Conservation (phyloP, 345 rosid genomes). For the Eutrema heterophyllum region DNA sequence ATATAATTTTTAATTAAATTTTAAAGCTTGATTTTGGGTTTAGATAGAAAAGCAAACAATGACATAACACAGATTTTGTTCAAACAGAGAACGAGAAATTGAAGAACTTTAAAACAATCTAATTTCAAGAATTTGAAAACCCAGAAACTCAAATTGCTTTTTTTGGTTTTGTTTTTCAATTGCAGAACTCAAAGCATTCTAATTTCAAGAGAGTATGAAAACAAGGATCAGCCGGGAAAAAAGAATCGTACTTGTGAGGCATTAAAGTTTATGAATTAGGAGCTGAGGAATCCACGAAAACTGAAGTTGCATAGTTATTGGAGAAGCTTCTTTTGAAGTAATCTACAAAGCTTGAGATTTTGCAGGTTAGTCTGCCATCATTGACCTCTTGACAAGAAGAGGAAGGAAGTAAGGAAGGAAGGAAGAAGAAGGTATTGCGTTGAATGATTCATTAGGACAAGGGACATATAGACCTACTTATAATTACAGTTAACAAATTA, state of each 20-base stretch:
- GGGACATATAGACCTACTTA: neutral
- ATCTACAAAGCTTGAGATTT: neutral
- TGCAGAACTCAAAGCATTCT: neutral
- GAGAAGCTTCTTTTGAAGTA: neutral
- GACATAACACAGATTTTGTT: neutral
- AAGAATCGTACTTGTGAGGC: neutral
- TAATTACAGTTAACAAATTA: slow-evolving; percentile 8
- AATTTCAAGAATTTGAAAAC: slow-evolving; percentile 15
- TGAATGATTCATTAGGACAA: slow-evolving; percentile 23
- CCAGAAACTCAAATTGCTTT: slow-evolving; percentile 1
- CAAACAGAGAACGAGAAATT: neutral
- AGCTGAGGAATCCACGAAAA: neutral
- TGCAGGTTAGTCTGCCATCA: neutral
- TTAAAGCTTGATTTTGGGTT: neutral
- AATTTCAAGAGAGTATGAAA: neutral
- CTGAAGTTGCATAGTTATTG: neutral
- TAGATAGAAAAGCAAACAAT: neutral
- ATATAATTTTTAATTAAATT: neutral
- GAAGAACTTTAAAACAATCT: neutral
- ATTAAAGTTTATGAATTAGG: slow-evolving; percentile 4
- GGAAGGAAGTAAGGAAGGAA: neutral
- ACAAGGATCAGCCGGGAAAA: neutral
- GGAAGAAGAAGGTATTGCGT: slow-evolving; percentile 18
- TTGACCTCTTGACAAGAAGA: slow-evolving; percentile 21
- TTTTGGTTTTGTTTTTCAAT: neutral